phyloP scores from a whole-genome alignment of 139 green algal genomes.

The Tetratostichococcus sp. region DNA sequence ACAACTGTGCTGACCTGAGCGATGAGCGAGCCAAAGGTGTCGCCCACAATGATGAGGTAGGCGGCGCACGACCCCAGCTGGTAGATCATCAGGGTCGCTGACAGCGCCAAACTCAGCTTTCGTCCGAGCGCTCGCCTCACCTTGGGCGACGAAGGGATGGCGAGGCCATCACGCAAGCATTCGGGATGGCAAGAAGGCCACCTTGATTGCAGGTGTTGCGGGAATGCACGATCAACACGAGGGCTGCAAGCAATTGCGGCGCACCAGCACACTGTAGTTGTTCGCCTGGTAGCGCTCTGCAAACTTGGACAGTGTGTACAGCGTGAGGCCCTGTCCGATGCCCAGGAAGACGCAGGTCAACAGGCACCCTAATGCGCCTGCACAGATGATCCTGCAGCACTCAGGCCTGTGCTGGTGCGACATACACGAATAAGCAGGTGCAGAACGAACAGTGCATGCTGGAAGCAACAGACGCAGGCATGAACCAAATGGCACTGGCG shows the following conservation, averaged over 20 bases:
- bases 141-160: no score
- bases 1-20: not conserved
- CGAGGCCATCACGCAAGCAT: no score
- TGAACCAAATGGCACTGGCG: no score
- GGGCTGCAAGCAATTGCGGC: not conserved
- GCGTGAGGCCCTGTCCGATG: constrained; percentile 50
- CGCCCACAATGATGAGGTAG: constrained; percentile 70
- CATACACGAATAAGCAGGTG: no score
- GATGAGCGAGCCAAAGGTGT: constrained; percentile 52
- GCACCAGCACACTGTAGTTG: constrained; percentile 44
- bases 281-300: constrained; percentile 37
- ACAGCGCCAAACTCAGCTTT: constrained; percentile 46
- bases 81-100: constrained; percentile 50
- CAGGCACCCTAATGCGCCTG: constrained; percentile 56
- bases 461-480: no score
- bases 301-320: constrained; percentile 62
- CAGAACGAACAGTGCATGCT: no score
- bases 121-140: constrained; percentile 49
- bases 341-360: constrained; percentile 41
- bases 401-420: no score
- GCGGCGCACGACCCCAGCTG: constrained; percentile 58
- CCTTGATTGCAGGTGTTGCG: no score
- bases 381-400: not conserved
- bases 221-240: no score
- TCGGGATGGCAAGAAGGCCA: no score